Base-by-base conservation (phyloP, 1,139 yeast genomes). In the Blastobotrys ciferrii region DNA sequence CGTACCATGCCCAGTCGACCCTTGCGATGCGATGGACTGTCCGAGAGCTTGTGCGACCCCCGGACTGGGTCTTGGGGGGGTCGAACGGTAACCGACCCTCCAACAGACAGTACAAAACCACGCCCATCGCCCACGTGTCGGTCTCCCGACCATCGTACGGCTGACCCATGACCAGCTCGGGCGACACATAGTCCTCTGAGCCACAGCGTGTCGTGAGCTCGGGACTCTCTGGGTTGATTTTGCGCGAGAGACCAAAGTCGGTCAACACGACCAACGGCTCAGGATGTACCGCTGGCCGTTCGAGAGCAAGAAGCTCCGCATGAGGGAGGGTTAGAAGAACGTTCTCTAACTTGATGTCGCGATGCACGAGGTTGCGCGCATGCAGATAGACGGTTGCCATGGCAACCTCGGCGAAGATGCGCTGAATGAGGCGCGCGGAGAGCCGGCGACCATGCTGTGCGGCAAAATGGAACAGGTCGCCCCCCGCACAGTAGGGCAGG, bases 81-180 rank as follows among this genome's bases (percentile, higher is more conserved):
- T 92, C 98, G 70, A 92, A 92, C 1, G 98, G 98, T 45, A 92
- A 72, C 48, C 96, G 67, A 46, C 87, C 82, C 60, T 92, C 98
- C 60, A 92, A 68, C 32, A 91, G 68, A 1, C 95, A 80, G 63
- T 89, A 92, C 1, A 89, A 68, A n/a, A 89, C 72, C 3, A 91
- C 98, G 1, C 98, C 98, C 5, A 89, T 68, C 1, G 97, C 87
- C 98, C 98, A 92, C 13, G 92, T 76, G 63, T 92, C 98, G 39
- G 94, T 84, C 55, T 87, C 80, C 48, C 85, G 77, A 2, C 98
- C 98, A 61, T 91, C 91, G 62, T 92, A 92, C 15, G 87, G 83
- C 51, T 87, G 74, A 0, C 98, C 98, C 82, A 92, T 81, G 37
- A 92, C 71, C 32, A 92, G 71, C 64, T 92, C 98, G 0, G 98